phyloP scores from a whole-genome alignment of 2,329 filamentous ascomycete genomes.

The Penicillium capsulatum region DNA sequence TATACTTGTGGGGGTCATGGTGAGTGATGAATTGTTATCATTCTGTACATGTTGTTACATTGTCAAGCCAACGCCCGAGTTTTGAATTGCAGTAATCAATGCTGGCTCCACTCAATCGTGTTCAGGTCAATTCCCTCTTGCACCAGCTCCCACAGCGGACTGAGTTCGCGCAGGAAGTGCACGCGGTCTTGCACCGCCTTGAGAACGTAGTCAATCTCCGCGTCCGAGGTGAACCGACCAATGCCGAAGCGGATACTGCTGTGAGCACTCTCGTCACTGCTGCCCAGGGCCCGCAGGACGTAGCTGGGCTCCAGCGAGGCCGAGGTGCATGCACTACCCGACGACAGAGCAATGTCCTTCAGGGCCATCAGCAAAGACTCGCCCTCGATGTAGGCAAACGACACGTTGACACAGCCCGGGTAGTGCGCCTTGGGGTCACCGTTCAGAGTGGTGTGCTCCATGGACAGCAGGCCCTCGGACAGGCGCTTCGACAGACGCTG shows the following conservation, averaged over 20 bases:
- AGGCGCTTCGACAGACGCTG: constrained; percentile 77
- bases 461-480: constrained; percentile 71
- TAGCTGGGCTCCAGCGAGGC: constrained; percentile 96
- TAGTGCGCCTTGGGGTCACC: constrained; percentile 81
- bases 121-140: constrained; percentile 94
- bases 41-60: constrained; percentile 26
- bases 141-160: constrained; percentile 94
- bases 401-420: constrained; percentile 95
- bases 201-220: constrained; percentile 94
- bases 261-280: constrained; percentile 95
- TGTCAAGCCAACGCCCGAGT: constrained; percentile 16
- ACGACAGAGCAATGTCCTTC: constrained; percentile 96
- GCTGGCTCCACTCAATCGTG: constrained; percentile 97
- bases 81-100: constrained; percentile 52
- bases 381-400: constrained; percentile 96
- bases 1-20: background rate
- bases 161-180: constrained; percentile 87
- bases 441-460: constrained; percentile 92
- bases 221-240: constrained; percentile 90
- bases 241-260: constrained; percentile 98
- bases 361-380: constrained; percentile 97
- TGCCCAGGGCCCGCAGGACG: constrained; percentile 87
- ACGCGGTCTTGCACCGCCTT: constrained; percentile 90
- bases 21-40: constrained; percentile 16
- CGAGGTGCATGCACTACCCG: constrained; percentile 93